These are phyloP conservation scores for Zalaria sp. DNA, from an alignment of 2,329 filamentous ascomycete genomes.

Conservation along the genomic window DNA sequence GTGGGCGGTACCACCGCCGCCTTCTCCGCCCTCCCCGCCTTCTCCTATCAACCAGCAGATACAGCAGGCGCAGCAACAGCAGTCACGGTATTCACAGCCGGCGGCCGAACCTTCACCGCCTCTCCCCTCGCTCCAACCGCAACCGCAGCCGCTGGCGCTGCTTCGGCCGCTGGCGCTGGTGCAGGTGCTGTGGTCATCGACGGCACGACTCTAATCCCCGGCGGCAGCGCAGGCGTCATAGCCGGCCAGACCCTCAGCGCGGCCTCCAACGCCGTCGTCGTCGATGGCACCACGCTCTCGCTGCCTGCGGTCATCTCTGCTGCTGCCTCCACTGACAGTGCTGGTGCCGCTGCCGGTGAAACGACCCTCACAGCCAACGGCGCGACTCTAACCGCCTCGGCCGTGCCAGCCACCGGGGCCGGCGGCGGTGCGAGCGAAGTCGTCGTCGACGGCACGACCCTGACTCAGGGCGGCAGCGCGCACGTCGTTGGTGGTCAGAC, in stretches of 20 bases:
- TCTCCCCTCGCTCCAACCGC: neutral
- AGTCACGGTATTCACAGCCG: constrained; percentile 1
- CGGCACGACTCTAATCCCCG: constrained; percentile 1
- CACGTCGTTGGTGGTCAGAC: constrained; percentile 3
- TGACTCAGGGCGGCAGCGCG: constrained; percentile 1
- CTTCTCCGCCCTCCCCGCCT: neutral
- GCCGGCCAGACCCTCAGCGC: constrained; percentile 4
- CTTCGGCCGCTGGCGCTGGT: neutral
- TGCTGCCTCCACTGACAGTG: no score
- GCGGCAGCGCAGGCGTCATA: neutral
- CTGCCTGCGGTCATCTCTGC: no score
- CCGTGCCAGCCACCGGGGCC: neutral
- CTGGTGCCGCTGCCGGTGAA: no score
- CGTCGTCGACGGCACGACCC: constrained; percentile 1
- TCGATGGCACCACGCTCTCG: neutral
- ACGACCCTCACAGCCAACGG: neutral
- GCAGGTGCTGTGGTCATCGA: constrained; percentile 1
- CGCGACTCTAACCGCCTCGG: constrained; percentile 1
- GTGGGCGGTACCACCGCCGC: neutral
- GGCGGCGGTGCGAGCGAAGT: neutral
- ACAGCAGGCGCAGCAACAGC: neutral
- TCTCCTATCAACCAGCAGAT: neutral
- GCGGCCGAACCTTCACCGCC: constrained; percentile 1
- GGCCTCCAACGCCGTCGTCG: neutral
- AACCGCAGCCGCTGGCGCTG: no score